Base-by-base conservation (phyloP, 345 rosid species). In the Bruguiera parviflora region DNA sequence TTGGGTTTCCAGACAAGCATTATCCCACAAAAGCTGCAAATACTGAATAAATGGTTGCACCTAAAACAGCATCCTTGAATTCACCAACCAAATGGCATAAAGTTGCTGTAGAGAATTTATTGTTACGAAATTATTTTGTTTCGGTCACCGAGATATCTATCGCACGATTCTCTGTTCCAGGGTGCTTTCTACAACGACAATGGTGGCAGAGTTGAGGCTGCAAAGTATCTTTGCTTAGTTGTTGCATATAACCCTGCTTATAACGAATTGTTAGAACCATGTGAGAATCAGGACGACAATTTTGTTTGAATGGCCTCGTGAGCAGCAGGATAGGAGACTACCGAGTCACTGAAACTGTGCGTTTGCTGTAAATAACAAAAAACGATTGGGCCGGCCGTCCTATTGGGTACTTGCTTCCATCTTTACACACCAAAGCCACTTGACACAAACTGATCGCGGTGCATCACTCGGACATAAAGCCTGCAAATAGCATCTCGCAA, bases 161-260 rank as follows among this genome's bases (percentile, higher is more conserved):
- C 13, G 9, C 15, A n/a, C 21, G 1, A 6, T 24, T 5, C 0
- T 32, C 2, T 19, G 35, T 27, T 31, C 74, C 67, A 61, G 85
- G 89, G 97, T 74, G 90, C 84, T 51, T 73, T 91, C 66, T 71
- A 61, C 59, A 79, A 78, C 5, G 28, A 78, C 5, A 74, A 75
- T 62, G 92, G 89, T 67, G 85, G 92, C 49, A 88, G 81, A 77
- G 87, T 77, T 19, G 97, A 94, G 77, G 97, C 96, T 18, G 86
- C 74, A 28, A 83, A 84, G 72, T 75, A 80, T 75, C 73, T 88
- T 71, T 85, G 86, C 19, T 60, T 72, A 70, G 89, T 86, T 65
- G 92, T 76, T 43, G 95, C 92, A 64, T 84, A 85, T 70, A 72
- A 91, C 82, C 80, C 92, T 20, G 64, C 73, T 0, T 82, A 79